Percentiles rank a stretch among this genome's conserved stretches.
These are phyloP conservation scores for Tympanopsis confertula DNA, from an alignment of 2,329 filamentous ascomycete species.

Conservation along the genomic window DNA sequence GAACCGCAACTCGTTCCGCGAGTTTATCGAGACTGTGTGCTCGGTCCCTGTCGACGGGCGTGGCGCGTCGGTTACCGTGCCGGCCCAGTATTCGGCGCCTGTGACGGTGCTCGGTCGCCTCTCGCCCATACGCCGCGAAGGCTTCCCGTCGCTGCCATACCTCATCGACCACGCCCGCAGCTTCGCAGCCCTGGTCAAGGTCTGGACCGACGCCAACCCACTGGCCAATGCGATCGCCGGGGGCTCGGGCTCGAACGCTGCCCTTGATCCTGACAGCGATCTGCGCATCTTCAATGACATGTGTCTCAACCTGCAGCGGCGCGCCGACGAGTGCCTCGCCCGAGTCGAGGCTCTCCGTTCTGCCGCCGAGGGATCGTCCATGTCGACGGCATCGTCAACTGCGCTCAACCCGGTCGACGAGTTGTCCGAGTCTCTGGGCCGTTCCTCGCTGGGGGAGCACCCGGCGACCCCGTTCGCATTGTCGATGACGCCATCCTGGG, in stretches of 20 bases:
- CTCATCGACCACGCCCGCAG: conserved; percentile 81
- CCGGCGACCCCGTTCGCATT: background rate
- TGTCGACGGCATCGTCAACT: conserved; percentile 12
- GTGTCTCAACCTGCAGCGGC: conserved; percentile 36
- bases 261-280: conserved; percentile 25
- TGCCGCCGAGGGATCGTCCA: conserved; percentile 20
- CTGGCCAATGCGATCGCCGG: conserved; percentile 14
- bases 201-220: conserved; percentile 56
- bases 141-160: conserved; percentile 85
- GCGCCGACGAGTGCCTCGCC: conserved; percentile 37
- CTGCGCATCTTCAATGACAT: conserved; percentile 38
- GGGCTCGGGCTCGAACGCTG: conserved; percentile 1
- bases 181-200: conserved; percentile 70
- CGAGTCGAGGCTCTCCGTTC: conserved; percentile 31
- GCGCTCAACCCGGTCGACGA: conserved; percentile 19
- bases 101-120: conserved; percentile 78
- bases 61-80: conserved; percentile 44
- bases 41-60: conserved; percentile 62
- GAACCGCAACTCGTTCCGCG: conserved; percentile 70
- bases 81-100: conserved; percentile 83
- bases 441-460: background rate
- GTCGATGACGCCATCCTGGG: too few relatives aligned
- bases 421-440: conserved; percentile 22
- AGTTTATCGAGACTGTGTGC: conserved; percentile 79
- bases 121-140: conserved; percentile 71